These are phyloP conservation scores for Trichosporon asahii DNA, from an alignment of 1,284 basidiomycete genomes.

Conservation along the genomic window DNA sequence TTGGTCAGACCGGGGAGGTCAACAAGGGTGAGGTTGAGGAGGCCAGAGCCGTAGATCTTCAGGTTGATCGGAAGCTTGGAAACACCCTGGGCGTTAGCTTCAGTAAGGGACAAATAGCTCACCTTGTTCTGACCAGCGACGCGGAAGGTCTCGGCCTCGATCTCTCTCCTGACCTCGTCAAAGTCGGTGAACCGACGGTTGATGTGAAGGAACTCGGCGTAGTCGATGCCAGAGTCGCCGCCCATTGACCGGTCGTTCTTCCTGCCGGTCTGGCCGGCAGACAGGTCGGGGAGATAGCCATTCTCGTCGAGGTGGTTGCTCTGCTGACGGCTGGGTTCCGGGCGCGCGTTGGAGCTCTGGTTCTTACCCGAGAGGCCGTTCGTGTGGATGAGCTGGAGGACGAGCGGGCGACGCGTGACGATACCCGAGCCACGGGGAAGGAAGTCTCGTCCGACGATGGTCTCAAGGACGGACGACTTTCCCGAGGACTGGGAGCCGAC, in stretches of 20 bases:
- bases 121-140: constrained; percentile 97
- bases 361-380: constrained; percentile 48
- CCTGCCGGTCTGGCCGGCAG: constrained; percentile 28
- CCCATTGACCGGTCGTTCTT: constrained; percentile 31
- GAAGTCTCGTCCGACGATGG: constrained; percentile 91
- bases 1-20: constrained; percentile 96
- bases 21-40: constrained; percentile 91
- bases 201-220: constrained; percentile 94
- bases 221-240: constrained; percentile 62
- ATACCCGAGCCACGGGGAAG: constrained; percentile 73
- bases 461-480: constrained; percentile 59
- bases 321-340: not conserved
- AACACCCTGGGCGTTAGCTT: constrained; percentile 60
- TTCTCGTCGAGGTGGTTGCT: constrained; percentile 23
- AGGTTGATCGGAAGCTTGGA: constrained; percentile 92
- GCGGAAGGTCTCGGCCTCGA: constrained; percentile 95
- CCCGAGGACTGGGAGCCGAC: constrained; percentile 57
- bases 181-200: constrained; percentile 97
- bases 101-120: constrained; percentile 9
- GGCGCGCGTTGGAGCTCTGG: not conserved
- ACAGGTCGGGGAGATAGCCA: constrained; percentile 43
- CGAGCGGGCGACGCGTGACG: constrained; percentile 89
- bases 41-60: constrained; percentile 91
- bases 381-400: constrained; percentile 92
- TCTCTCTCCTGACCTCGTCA: constrained; percentile 88